These are phyloP conservation scores for Sarocladium brachiariae DNA, from an alignment of 2,329 filamentous ascomycete genomes.

Conservation along the genomic window DNA sequence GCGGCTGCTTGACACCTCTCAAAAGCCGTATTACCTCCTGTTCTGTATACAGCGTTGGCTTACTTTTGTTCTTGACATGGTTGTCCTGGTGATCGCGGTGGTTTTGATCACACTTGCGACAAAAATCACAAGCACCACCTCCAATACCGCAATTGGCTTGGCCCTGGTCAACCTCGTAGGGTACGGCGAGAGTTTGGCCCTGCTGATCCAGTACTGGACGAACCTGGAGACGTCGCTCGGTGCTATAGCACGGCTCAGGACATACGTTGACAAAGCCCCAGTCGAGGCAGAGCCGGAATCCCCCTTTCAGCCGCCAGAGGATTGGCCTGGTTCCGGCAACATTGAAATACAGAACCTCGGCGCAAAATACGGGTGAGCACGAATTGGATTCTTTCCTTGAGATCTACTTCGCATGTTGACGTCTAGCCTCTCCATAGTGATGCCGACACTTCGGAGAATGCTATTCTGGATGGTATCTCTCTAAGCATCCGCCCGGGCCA, in stretches of 20 bases:
- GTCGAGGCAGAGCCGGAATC: slow-evolving; percentile 3
- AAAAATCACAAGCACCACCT: neutral
- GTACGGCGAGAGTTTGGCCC: slow-evolving; percentile 6
- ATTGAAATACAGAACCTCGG: slow-evolving; percentile 14
- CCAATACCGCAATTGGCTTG: slow-evolving; percentile 10
- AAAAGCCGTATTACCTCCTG: neutral
- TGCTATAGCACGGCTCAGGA: slow-evolving; percentile 15
- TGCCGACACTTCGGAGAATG: neutral
- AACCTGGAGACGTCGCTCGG: slow-evolving; percentile 17
- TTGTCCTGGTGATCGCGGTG: neutral
- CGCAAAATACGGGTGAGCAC: slow-evolving; percentile 13
- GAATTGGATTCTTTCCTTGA: too few species aligned
- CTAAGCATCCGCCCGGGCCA: slow-evolving; percentile 15
- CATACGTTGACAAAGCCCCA: slow-evolving; percentile 9
- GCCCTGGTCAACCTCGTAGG: slow-evolving; percentile 10
- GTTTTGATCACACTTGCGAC: slow-evolving; percentile 16
- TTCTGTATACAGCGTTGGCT: neutral
- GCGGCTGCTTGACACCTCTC: neutral
- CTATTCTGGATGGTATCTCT: slow-evolving; percentile 12
- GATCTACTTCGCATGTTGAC: neutral
- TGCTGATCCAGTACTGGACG: slow-evolving; percentile 10
- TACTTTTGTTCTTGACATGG: neutral
- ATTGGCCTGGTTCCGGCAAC: slow-evolving; percentile 14
- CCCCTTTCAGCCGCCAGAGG: neutral
- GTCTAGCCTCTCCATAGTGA: neutral